Conservation (phyloP, 352 stramenopile species). For the Phytophthora europaea region DNA sequence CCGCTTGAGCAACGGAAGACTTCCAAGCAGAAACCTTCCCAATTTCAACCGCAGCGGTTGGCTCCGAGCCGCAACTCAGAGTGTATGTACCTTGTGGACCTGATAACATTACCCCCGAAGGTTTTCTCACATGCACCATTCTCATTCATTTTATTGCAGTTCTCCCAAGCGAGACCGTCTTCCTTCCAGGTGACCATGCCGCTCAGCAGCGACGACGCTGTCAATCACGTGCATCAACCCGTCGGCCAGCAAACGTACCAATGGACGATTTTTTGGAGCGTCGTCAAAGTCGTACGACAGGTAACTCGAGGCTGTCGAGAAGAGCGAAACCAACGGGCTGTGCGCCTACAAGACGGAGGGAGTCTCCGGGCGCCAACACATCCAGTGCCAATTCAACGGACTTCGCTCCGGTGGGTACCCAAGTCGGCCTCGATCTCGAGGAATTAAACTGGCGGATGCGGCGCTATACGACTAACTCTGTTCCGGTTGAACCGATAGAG, state of each 20-base stretch:
- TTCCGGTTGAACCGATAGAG: conserved; percentile 36
- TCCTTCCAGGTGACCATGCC: conserved; percentile 30
- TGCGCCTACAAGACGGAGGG: conserved; percentile 11
- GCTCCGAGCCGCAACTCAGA: conserved; percentile 15
- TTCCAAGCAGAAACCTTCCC: background rate
- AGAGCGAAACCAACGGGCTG: conserved; percentile 33
- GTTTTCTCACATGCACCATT: background rate
- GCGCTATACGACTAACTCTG: conserved; percentile 43
- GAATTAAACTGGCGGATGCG: conserved; percentile 50
- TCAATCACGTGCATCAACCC: conserved; percentile 27
- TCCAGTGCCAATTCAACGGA: conserved; percentile 14
- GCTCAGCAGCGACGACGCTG: conserved; percentile 31
- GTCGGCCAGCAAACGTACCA: conserved; percentile 9
- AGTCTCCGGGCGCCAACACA: conserved; percentile 10
- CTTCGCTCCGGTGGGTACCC: conserved; percentile 31
- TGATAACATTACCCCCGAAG: background rate
- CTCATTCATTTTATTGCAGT: conserved; percentile 21
- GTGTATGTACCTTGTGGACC: conserved; percentile 32
- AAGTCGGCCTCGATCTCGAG: conserved; percentile 42
- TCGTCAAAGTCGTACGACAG: conserved; percentile 33
- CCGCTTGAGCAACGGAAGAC: conserved; percentile 5
- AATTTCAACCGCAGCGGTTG: conserved; percentile 4
- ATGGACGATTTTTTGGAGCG: conserved; percentile 23
- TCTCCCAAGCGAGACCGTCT: conserved; percentile 34
- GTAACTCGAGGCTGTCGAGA: conserved; percentile 34